These are phyloP conservation scores for Arctium lappa DNA, from an alignment of 129 eudicot species.

Conservation along the genomic window DNA sequence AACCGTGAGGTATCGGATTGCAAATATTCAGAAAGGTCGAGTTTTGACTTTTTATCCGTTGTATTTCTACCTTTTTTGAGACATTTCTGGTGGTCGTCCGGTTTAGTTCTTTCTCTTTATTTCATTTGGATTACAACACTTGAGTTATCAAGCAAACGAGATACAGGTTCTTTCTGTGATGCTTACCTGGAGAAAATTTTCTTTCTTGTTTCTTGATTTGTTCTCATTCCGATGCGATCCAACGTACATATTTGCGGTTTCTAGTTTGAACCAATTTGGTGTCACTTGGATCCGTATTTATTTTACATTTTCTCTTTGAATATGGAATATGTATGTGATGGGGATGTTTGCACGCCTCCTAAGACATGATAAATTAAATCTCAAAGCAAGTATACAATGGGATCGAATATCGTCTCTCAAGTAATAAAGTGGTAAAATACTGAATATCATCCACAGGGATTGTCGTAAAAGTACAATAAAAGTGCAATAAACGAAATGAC, in stretches of 20 bases:
- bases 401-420: too few species aligned
- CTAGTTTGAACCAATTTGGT: background rate
- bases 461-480: too few species aligned
- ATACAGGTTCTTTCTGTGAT: background rate
- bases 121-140: background rate
- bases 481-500: too few species aligned
- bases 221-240: background rate
- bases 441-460: too few species aligned
- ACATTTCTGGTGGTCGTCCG: background rate
- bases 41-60: background rate
- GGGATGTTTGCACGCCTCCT: too few species aligned
- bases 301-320: background rate
- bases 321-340: background rate
- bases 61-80: background rate
- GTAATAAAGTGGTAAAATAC: too few species aligned
- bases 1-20: slow-evolving; percentile 21
- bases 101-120: background rate
- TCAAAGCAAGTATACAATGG: too few species aligned
- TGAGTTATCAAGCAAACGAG: background rate
- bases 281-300: background rate
- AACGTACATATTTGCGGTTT: background rate
- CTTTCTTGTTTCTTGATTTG: background rate
- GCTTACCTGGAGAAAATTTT: background rate
- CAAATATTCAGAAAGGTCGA: background rate
- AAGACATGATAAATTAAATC: too few species aligned